A percentile compares a stretch with the other conserved stretches of the same genome.
Conservation (phyloP, 2,329 filamentous ascomycete genomes). For the Botryotinia globosa region DNA sequence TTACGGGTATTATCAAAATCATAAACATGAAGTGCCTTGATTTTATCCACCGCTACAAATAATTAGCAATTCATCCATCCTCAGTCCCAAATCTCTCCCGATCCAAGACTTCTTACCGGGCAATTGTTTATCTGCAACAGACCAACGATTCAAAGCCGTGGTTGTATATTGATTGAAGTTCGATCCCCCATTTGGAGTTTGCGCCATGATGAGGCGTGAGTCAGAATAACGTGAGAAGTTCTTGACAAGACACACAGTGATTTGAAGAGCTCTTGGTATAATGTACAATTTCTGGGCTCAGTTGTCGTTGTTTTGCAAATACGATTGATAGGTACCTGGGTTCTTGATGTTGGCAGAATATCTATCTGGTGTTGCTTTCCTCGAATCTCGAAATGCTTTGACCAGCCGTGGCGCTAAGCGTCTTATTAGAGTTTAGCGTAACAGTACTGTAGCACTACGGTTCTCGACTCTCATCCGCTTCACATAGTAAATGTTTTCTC, state of each 20-base stretch:
- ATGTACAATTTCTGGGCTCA: no score
- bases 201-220: slow-evolving; percentile 24
- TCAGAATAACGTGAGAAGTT: slow-evolving; percentile 23
- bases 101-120: slow-evolving; percentile 50
- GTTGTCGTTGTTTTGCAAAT: background rate
- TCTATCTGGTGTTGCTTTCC: background rate
- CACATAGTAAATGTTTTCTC: background rate
- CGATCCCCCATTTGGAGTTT: slow-evolving; percentile 24
- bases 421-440: slow-evolving; percentile 2
- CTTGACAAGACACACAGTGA: no score
- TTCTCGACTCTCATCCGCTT: background rate
- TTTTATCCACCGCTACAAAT: slow-evolving; percentile 55
- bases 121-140: slow-evolving; percentile 68
- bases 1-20: slow-evolving; percentile 95
- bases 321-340: background rate
- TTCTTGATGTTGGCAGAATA: background rate
- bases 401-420: background rate
- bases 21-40: slow-evolving; percentile 85
- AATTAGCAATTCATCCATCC: slow-evolving; percentile 23
- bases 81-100: background rate
- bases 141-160: slow-evolving; percentile 81
- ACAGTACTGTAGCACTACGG: background rate
- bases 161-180: slow-evolving; percentile 49
- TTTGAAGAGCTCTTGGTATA: no score
- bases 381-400: slow-evolving; percentile 9